Evolutionary conservation across 2,329 filamentous ascomycete genomes (phyloP), one percentile per base, ranked within the genome.

Genomic region (Talaromyces atroroseus): DNA sequence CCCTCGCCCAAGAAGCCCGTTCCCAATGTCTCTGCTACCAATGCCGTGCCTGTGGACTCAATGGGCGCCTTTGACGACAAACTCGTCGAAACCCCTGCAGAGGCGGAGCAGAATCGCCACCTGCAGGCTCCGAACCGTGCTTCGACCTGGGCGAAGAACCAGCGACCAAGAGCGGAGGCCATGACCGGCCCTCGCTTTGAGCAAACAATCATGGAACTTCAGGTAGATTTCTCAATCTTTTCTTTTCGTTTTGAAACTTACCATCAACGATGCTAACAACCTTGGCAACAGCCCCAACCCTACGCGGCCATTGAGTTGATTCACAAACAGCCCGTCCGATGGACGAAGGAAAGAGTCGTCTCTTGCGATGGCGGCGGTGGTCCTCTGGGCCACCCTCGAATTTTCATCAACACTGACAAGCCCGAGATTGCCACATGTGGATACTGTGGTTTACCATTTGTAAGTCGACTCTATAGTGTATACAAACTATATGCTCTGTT

Each of bases 331-430:
- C 92, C 92, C 20, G 94, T 99, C 36, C 83, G 84, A 73, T 99
- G 94, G 92, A 89, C 87, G 58, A 87, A 96, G 71, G 82, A 89
- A 61, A 83, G 86, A 60, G 75, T 89, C 49, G 92, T 95, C 52
- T 85, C 86, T 46, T 99, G 94, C 71, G 92, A 97, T 68, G 94
- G 94, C 58, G 94, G 92, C 58, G 92, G 92, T 64, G 94, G 92
- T 47, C 87, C 92, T 32, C 78, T 89, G 55, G 94, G 94, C 45
- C 94, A 99, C 74, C 94, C 94, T 50, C 84, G 84, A 68, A 88
- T 99, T 76, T 99, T 91, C 74, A 99, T 99, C 83, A 99, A 99
- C 77, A 87, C 89, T 63, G 94, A 99, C 77, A 97, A 96, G 81
- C 89, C 94, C 45, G 86, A 97, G 79, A 96, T 99, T 67, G 84